These are phyloP conservation scores for Clathrus columnatus DNA, from an alignment of 768 basidiomycete species.

Conservation along the genomic window DNA sequence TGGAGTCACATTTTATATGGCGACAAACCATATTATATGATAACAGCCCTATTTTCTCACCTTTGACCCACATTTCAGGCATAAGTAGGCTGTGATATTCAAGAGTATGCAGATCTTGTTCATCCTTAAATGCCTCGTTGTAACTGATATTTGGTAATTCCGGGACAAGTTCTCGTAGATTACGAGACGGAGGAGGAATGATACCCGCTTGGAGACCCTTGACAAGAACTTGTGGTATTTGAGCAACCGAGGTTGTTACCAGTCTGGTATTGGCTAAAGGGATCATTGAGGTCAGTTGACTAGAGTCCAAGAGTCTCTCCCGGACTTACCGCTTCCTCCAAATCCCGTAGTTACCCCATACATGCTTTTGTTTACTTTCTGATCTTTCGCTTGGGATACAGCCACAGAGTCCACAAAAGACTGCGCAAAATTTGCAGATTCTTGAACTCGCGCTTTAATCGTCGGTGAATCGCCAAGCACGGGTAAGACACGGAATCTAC, in stretches of 20 bases:
- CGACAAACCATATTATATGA: too few relatives aligned
- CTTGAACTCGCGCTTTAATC: not conserved
- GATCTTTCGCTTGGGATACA: not conserved
- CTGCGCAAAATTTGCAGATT: not conserved
- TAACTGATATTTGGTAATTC: not conserved
- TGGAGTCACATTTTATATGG: too few relatives aligned
- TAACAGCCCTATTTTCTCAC: not conserved
- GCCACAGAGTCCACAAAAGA: not conserved
- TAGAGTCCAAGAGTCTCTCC: not conserved
- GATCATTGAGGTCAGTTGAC: not conserved
- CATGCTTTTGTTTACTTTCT: conserved; percentile 4
- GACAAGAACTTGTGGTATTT: conserved; percentile 2
- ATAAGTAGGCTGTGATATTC: not conserved
- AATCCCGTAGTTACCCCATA: conserved; percentile 11
- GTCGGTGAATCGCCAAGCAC: not conserved
- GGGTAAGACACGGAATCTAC: not conserved
- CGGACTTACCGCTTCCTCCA: conserved; percentile 8
- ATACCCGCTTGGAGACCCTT: conserved; percentile 3
- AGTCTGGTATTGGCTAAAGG: conserved; percentile 1
- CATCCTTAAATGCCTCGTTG: not conserved
- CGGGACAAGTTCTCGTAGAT: not conserved
- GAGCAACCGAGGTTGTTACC: not conserved
- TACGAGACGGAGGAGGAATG: not conserved
- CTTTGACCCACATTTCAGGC: conserved; percentile 12
- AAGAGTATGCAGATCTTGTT: conserved; percentile 2